Base-by-base conservation (phyloP, 2,329 filamentous ascomycete genomes). In the Phoma sp. region DNA sequence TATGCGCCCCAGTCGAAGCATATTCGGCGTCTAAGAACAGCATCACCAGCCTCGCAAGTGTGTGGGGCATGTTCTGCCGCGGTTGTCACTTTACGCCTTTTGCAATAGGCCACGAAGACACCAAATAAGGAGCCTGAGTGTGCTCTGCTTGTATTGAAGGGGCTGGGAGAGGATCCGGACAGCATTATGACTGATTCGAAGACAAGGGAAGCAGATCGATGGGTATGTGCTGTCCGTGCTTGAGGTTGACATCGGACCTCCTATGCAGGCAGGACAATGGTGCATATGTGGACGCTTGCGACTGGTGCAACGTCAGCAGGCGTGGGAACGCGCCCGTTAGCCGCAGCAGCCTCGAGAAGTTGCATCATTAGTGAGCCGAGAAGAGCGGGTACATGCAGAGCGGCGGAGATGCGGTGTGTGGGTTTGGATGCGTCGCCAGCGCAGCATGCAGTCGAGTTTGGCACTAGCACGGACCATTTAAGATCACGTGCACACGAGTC, bases 271-370 rank as follows among this genome's bases (percentile, higher is more conserved):
- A 47, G 38, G 36, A 51, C 40, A 42, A 61, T 64, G 57, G 65
- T 64, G 65, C 43, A 52, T 53, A 61, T 67, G 66, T 71, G 72
- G 72, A 67, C 64, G 61, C 53, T 53, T 68, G 60, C 65, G 66
- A 68, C 69, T 73, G 69, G 72, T 65, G 57, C 53, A 48, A 57
- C 42, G 60, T 61, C 60, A 59, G 42, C 45, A 42, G 33, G 47
- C 53, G 37, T 51, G 53, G 26, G n/a, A 40, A 48, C 15, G 29
- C 15, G 29, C 17, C 23, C 61, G 51, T 59, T 47, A 60, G 62
- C 67, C 55, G 65, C 65, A 66, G 43, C 57, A 62, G 56, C 56
- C 58, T 65, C 62, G 56, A 59, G 47, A 43, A 42, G 48, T 28
- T 37, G 37, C 46, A 53, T 58, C 45, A 39, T 55, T 59, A 58